phyloP scores from a whole-genome alignment of 73 alveolate genomes.

The Effrenium voratum region DNA sequence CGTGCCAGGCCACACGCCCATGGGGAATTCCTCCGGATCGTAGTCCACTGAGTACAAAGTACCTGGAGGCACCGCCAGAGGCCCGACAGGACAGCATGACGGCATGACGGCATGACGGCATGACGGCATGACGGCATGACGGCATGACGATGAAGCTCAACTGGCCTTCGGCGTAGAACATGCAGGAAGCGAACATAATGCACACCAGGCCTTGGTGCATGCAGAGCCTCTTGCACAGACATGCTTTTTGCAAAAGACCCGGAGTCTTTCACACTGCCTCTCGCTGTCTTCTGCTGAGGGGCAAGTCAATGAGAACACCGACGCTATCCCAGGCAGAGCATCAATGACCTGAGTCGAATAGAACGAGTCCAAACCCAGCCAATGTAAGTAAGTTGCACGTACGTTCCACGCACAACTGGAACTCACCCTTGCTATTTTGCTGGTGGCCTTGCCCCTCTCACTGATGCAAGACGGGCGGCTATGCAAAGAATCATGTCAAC shows the following conservation, averaged over 20 bases:
- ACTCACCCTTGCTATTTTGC: no score
- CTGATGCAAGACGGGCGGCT: neutral
- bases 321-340: conserved; percentile 79
- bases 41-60: conserved; percentile 67
- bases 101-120: no score
- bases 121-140: no score
- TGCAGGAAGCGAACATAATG: conserved; percentile 65
- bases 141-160: neutral
- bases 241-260: no score
- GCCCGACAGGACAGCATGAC: no score
- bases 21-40: neutral
- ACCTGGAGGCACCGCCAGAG: no score
- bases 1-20: conserved; percentile 56
- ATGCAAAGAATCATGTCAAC: conserved; percentile 85
- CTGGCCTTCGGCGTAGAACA: conserved; percentile 89
- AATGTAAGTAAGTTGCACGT: no score
- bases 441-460: no score
- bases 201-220: conserved; percentile 52
- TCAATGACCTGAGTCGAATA: conserved; percentile 29
- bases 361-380: no score
- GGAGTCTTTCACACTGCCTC: no score
- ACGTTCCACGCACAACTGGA: neutral
- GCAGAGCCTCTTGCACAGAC: no score
- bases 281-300: neutral
- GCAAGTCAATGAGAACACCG: conserved; percentile 85